Evolutionary conservation across 495 filamentous ascomycete species (phyloP).

Genomic region (Podospora australis): DNA sequence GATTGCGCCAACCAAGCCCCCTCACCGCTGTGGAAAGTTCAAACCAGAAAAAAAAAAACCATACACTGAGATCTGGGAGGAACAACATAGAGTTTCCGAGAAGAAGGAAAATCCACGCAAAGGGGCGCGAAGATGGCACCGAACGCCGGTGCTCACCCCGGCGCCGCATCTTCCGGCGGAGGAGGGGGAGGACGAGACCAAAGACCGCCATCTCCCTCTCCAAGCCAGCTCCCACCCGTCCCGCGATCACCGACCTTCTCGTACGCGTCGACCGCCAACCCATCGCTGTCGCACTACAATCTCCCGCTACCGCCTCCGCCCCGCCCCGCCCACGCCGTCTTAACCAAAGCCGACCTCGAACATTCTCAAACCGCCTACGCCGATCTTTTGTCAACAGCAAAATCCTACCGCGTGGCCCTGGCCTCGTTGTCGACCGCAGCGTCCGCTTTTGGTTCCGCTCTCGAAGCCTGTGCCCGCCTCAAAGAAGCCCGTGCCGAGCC

Average conservation of each 20-base stretch:
- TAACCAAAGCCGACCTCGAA: constrained; percentile 55
- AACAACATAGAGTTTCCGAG: too few species aligned
- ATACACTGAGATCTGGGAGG: too few species aligned
- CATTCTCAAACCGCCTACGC: constrained; percentile 53
- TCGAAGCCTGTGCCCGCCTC: constrained; percentile 58
- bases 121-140: background rate
- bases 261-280: constrained; percentile 54
- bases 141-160: too few species aligned
- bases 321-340: constrained; percentile 46
- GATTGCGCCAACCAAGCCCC: too few species aligned
- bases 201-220: constrained; percentile 39
- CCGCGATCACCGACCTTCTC: constrained; percentile 55
- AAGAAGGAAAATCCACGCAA: too few species aligned
- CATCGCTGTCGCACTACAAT: constrained; percentile 45
- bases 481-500: constrained; percentile 51
- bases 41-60: too few species aligned
- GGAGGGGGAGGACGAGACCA: too few species aligned
- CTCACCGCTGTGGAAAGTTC: too few species aligned
- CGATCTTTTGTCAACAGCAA: constrained; percentile 52
- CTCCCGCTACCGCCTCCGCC: constrained; percentile 53
- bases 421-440: constrained; percentile 51
- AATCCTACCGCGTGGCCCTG: constrained; percentile 53
- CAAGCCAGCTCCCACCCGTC: constrained; percentile 45
- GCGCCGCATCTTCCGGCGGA: too few species aligned
- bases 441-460: constrained; percentile 52